These are phyloP conservation scores for Backusella psychrophila DNA, from an alignment of 192 early-diverging fungal species.

Conservation along the genomic window DNA sequence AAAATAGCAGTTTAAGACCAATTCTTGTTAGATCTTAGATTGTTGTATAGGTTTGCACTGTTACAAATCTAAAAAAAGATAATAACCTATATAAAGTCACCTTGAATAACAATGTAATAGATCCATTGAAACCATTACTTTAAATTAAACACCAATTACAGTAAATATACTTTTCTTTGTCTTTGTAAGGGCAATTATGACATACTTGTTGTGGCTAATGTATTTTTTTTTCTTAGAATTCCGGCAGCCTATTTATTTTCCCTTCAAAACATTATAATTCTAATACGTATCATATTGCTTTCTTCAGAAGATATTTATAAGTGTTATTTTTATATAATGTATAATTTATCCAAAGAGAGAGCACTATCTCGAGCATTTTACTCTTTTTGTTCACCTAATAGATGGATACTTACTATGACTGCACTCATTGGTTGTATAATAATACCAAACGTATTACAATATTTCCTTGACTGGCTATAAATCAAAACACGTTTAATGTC, in stretches of 20 bases:
- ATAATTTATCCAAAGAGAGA: neutral
- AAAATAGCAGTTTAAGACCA: neutral
- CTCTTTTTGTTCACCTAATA: neutral
- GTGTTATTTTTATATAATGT: neutral
- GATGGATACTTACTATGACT: neutral
- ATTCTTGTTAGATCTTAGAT: neutral
- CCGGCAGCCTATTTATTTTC: neutral
- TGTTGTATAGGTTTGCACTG: neutral
- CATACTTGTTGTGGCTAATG: constrained; percentile 4
- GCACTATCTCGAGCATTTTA: neutral
- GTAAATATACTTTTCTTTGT: neutral
- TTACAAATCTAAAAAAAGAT: neutral
- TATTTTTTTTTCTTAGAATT: constrained; percentile 1
- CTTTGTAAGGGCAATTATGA: neutral
- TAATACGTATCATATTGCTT: neutral
- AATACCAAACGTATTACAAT: neutral
- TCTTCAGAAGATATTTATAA: neutral
- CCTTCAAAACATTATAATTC: neutral
- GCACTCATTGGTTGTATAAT: neutral
- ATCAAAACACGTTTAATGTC: neutral
- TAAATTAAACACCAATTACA: neutral
- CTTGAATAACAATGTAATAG: neutral
- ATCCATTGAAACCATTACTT: neutral
- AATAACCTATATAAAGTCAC: neutral
- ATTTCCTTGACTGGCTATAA: constrained; percentile 3